Conservation (phyloP, 2,329 filamentous ascomycete species). For the Escovopsis sp. region DNA sequence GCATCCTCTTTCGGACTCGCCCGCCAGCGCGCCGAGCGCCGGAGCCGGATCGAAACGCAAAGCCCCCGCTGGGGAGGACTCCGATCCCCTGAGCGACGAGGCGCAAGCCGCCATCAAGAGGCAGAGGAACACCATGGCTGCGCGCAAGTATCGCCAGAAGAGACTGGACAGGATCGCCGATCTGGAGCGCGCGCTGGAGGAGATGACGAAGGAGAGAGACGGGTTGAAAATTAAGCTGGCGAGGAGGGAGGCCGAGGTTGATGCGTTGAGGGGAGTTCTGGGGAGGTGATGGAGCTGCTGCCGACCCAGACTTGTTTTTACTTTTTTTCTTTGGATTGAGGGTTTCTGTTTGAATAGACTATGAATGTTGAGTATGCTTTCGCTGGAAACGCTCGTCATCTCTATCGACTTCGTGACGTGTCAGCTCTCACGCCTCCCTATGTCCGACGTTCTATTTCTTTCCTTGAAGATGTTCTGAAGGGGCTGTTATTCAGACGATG, state of each 20-base stretch:
- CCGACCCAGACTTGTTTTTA: neutral
- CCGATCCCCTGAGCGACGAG: slow-evolving; percentile 11
- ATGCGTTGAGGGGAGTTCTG: slow-evolving; percentile 40
- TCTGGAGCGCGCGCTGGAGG: slow-evolving; percentile 43
- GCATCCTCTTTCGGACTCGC: slow-evolving; percentile 2
- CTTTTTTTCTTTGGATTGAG: neutral
- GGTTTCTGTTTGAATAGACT: no score
- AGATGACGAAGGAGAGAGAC: slow-evolving; percentile 46
- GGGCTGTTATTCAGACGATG: slow-evolving; percentile 14
- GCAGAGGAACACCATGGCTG: slow-evolving; percentile 55
- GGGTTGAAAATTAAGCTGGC: slow-evolving; percentile 47
- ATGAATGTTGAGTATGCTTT: no score
- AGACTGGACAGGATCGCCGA: slow-evolving; percentile 49
- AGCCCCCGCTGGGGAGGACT: slow-evolving; percentile 2
- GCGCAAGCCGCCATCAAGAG: slow-evolving; percentile 34
- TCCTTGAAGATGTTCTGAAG: no score
- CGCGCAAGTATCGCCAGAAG: slow-evolving; percentile 55
- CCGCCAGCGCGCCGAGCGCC: slow-evolving; percentile 3
- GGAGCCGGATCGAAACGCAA: slow-evolving; percentile 9
- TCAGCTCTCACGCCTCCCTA: no score
- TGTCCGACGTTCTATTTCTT: no score
- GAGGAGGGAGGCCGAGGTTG: slow-evolving; percentile 48
- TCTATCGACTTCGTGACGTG: no score
- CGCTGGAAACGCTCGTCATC: no score
- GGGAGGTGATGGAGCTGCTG: slow-evolving; percentile 11